These are phyloP conservation scores for Rhodotorula sp. DNA, from an alignment of 1,284 basidiomycete species.

Conservation along the genomic window DNA sequence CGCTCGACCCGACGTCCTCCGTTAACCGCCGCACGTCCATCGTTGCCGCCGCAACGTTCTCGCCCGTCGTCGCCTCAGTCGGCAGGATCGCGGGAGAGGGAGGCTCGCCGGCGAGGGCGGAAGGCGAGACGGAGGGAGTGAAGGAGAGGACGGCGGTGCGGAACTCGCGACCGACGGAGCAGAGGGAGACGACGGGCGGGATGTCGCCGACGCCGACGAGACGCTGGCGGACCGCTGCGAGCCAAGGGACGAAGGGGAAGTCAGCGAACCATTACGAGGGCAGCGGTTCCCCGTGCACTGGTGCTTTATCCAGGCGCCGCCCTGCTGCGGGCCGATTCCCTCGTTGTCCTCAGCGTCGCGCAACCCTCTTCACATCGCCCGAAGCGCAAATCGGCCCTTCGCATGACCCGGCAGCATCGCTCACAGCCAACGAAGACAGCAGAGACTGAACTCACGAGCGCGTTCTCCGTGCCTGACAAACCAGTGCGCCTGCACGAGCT, in stretches of 20 bases:
- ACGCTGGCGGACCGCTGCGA: slow-evolving; percentile 31
- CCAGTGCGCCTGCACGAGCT: slow-evolving; percentile 36
- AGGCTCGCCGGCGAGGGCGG: neutral
- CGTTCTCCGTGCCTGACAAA: slow-evolving; percentile 36
- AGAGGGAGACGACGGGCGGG: slow-evolving; percentile 30
- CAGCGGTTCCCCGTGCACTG: too few relatives aligned
- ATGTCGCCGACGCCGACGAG: slow-evolving; percentile 32
- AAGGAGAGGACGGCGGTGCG: slow-evolving; percentile 27
- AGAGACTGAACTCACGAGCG: neutral
- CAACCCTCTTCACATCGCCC: too few relatives aligned
- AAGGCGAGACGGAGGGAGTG: neutral
- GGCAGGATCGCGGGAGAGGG: neutral
- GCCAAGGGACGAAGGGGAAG: too few relatives aligned
- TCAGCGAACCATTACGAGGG: neutral
- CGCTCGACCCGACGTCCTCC: slow-evolving; percentile 16
- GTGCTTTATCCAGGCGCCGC: too few relatives aligned
- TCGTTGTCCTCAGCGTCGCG: too few relatives aligned
- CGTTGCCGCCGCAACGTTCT: neutral
- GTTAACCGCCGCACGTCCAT: slow-evolving; percentile 23
- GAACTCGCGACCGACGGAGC: slow-evolving; percentile 31
- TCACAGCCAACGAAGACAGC: neutral
- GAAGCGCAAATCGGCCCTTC: too few relatives aligned
- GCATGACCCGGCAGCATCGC: neutral
- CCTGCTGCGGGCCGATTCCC: too few relatives aligned
- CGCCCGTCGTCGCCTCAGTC: neutral